These are phyloP conservation scores for Teratosphaeria gauchensis DNA, from an alignment of 2,329 filamentous ascomycete genomes.

Conservation along the genomic window DNA sequence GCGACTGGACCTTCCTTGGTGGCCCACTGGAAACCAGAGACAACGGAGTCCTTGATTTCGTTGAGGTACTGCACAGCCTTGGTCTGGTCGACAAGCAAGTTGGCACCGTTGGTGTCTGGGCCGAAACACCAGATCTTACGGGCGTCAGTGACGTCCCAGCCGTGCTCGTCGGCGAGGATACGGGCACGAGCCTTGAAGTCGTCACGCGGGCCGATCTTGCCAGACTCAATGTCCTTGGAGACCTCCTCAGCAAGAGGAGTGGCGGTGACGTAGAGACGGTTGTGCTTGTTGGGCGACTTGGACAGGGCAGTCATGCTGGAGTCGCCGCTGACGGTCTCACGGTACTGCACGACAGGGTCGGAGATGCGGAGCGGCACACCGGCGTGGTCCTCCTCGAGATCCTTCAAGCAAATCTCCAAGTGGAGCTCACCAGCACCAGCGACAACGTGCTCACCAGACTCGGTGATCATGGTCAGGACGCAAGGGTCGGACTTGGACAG, in stretches of 20 bases:
- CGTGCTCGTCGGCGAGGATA: constrained; percentile 89
- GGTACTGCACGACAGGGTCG: constrained; percentile 96
- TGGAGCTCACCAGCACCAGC: constrained; percentile 99
- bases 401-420: constrained; percentile 99
- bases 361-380: constrained; percentile 96
- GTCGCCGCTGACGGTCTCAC: constrained; percentile 78
- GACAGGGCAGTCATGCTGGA: constrained; percentile 95
- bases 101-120: constrained; percentile 93
- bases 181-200: constrained; percentile 98
- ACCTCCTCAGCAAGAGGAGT: constrained; percentile 89
- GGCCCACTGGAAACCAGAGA: constrained; percentile 99
- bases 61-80: constrained; percentile 99
- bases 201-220: constrained; percentile 90
- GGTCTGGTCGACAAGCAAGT: constrained; percentile 98
- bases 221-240: constrained; percentile 75
- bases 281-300: constrained; percentile 99
- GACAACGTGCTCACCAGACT: constrained; percentile 97
- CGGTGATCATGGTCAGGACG: constrained; percentile 79
- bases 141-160: constrained; percentile 99
- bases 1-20: constrained; percentile 93
- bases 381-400: constrained; percentile 98
- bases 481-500: constrained; percentile 99
- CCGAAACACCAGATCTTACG: constrained; percentile 99
- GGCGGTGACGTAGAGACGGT: constrained; percentile 96
- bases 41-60: constrained; percentile 99